A percentile compares a stretch with the other conserved stretches of the same genome.
phyloP scores from a whole-genome alignment of 257 asterid genomes.

The Solanum sitiens region DNA sequence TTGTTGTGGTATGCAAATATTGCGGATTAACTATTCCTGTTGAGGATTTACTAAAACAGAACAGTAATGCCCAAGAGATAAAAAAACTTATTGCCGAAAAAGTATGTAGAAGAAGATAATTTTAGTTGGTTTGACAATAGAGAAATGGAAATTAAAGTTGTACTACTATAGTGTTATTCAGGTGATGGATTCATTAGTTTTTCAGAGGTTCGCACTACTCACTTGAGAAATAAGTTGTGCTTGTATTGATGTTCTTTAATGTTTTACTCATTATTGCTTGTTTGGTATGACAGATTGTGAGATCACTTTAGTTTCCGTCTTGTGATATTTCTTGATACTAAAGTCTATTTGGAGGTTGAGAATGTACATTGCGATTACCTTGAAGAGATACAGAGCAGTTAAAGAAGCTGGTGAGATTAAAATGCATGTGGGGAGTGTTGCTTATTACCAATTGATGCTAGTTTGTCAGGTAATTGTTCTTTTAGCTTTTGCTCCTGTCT shows the following conservation, averaged over 20 bases:
- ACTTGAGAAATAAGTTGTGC: not conserved
- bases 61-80: not conserved
- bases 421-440: slow-evolving; percentile 66
- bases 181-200: not conserved
- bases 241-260: not conserved
- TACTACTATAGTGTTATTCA: not conserved
- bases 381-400: slow-evolving; percentile 25
- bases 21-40: not conserved
- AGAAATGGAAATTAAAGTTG: not conserved
- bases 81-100: not conserved
- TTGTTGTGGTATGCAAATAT: not conserved
- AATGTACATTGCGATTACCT: slow-evolving; percentile 51
- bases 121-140: not conserved
- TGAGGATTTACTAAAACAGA: not conserved
- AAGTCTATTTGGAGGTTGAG: slow-evolving; percentile 34
- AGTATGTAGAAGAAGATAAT: not conserved
- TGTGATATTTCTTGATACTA: not conserved
- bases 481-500: not conserved
- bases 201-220: not conserved
- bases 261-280: not conserved
- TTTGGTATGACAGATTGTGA: not conserved
- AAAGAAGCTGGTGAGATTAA: slow-evolving; percentile 35
- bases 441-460: slow-evolving; percentile 75
- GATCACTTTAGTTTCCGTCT: not conserved
- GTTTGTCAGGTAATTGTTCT: slow-evolving; percentile 62